A percentile compares a stretch with the other conserved stretches of the same genome.
phyloP scores from a whole-genome alignment of 352 stramenopile genomes.

The Globisporangium carolinianum region DNA sequence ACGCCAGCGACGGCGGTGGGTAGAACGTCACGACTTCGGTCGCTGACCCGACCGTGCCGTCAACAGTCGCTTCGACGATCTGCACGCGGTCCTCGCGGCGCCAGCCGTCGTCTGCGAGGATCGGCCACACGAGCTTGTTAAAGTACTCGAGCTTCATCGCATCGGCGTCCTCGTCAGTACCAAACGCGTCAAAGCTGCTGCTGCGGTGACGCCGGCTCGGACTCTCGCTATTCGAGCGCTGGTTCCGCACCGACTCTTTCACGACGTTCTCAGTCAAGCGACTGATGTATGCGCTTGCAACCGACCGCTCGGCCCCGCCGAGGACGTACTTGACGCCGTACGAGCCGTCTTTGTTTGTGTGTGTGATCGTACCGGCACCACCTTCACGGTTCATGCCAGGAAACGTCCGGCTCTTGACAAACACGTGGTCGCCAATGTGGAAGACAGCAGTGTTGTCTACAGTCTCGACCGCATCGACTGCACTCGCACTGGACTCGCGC shows the following conservation, averaged over 20 bases:
- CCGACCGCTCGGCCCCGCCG: slow-evolving; percentile 63
- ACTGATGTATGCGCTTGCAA: slow-evolving; percentile 51
- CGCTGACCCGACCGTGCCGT: slow-evolving; percentile 23
- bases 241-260: slow-evolving; percentile 69
- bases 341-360: slow-evolving; percentile 52
- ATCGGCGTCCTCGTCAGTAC: slow-evolving; percentile 16
- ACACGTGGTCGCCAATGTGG: slow-evolving; percentile 52
- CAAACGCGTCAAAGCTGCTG: neutral
- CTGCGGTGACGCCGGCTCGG: neutral
- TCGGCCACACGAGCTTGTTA: slow-evolving; percentile 72
- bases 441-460: slow-evolving; percentile 22
- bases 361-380: slow-evolving; percentile 43
- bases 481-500: slow-evolving; percentile 1
- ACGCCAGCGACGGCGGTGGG: slow-evolving; percentile 1
- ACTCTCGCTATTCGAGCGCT: slow-evolving; percentile 10
- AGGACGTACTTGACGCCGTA: slow-evolving; percentile 86
- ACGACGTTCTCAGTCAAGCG: slow-evolving; percentile 66
- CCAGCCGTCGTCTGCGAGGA: slow-evolving; percentile 70
- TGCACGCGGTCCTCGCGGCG: slow-evolving; percentile 38
- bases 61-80: slow-evolving; percentile 38
- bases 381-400: slow-evolving; percentile 79
- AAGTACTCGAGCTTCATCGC: slow-evolving; percentile 59
- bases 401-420: slow-evolving; percentile 63
- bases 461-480: slow-evolving; percentile 8
- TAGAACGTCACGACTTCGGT: slow-evolving; percentile 36